These are phyloP conservation scores for Lasiosphaeris hirsuta DNA, from an alignment of 495 filamentous ascomycete genomes.

Conservation along the genomic window DNA sequence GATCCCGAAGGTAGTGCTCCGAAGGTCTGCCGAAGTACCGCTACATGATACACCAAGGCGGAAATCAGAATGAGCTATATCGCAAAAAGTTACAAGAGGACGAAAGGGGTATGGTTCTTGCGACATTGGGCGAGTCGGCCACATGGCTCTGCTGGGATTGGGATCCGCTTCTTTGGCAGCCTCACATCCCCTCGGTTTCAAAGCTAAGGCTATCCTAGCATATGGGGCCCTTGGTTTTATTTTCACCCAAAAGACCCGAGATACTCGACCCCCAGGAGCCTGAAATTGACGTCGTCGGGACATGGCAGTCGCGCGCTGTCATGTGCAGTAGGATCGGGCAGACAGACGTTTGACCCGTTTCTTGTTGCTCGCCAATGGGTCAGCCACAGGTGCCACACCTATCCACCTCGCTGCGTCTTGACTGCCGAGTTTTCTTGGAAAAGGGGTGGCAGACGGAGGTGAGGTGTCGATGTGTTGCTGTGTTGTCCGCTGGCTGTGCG, in stretches of 20 bases:
- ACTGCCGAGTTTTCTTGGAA: too few species aligned
- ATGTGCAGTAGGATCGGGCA: conserved; percentile 1
- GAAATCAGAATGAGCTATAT: not conserved
- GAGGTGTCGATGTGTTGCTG: too few species aligned
- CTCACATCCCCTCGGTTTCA: conserved; percentile 8
- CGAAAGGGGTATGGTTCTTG: not conserved
- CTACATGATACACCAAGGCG: not conserved
- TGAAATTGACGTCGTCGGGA: conserved; percentile 10
- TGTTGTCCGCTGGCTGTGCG: too few species aligned
- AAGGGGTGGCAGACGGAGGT: too few species aligned
- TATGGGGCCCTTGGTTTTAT: too few species aligned
- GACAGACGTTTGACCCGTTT: not conserved
- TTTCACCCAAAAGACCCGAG: too few species aligned
- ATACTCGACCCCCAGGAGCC: conserved; percentile 1
- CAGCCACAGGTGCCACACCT: too few species aligned
- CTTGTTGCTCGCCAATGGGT: too few species aligned
- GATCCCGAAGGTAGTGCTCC: too few species aligned
- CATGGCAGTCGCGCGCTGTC: not conserved
- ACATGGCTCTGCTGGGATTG: conserved; percentile 9
- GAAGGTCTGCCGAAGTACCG: not conserved
- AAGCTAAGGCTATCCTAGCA: conserved; percentile 7
- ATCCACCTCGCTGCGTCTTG: not conserved
- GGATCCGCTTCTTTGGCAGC: conserved; percentile 11
- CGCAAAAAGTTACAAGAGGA: not conserved
- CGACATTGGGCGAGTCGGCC: conserved; percentile 9